phyloP scores from a whole-genome alignment of 345 rosid genomes.

The Eucalyptus decipiens region DNA sequence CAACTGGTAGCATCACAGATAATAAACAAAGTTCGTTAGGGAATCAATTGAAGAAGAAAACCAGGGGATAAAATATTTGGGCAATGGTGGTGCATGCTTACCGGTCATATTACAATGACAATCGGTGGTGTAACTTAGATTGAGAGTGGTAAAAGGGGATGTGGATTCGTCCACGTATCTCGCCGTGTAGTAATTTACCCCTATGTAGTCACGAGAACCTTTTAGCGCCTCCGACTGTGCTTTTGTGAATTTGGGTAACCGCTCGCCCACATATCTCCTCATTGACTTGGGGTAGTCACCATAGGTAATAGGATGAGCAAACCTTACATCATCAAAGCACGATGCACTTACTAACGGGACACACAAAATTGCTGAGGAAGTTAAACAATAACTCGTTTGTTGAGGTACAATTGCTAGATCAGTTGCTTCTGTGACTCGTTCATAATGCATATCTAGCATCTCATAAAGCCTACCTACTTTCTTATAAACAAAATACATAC shows the following conservation, averaged over 20 bases:
- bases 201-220: slow-evolving; percentile 47
- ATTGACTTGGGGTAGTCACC: slow-evolving; percentile 56
- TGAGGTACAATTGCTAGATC: neutral
- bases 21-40: neutral
- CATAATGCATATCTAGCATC: neutral
- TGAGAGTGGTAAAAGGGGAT: neutral
- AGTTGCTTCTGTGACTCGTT: neutral
- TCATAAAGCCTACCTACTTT: neutral
- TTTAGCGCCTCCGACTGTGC: slow-evolving; percentile 23
- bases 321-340: slow-evolving; percentile 6
- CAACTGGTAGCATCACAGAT: slow-evolving; percentile 1
- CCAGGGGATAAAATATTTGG: neutral
- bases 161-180: slow-evolving; percentile 6
- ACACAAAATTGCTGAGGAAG: neutral
- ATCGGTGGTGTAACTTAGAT: slow-evolving; percentile 12
- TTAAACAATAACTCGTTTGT: neutral
- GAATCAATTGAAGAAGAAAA: neutral
- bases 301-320: slow-evolving; percentile 29
- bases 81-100: neutral
- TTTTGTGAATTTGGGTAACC: slow-evolving; percentile 48
- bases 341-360: neutral
- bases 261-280: slow-evolving; percentile 25
- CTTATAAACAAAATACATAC: neutral
- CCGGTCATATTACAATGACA: neutral
- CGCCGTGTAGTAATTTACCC: slow-evolving; percentile 49